phyloP scores from a whole-genome alignment of 1,284 basidiomycete species.

The Apiotrichum veenhuisii region DNA sequence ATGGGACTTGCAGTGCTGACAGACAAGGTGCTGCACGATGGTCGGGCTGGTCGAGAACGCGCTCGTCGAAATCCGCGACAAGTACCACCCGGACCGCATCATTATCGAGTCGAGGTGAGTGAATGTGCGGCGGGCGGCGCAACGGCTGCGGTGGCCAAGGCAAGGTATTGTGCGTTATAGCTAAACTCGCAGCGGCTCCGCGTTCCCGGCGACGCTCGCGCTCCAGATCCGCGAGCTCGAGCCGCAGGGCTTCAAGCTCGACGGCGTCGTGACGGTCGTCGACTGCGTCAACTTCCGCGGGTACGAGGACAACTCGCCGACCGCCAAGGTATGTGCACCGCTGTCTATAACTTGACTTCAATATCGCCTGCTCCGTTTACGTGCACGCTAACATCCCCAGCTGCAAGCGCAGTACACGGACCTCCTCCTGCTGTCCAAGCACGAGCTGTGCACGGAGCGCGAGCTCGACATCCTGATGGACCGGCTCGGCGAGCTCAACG shows the following conservation, averaged over 20 bases:
- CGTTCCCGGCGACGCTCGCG: slow-evolving; percentile 71
- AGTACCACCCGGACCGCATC: slow-evolving; percentile 75
- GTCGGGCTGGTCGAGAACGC: slow-evolving; percentile 89
- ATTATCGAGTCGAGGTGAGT: slow-evolving; percentile 86
- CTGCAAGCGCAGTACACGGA: slow-evolving; percentile 94
- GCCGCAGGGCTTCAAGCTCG: slow-evolving; percentile 68
- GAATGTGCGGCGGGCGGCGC: no score
- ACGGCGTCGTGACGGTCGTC: slow-evolving; percentile 82
- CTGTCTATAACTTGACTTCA: neutral
- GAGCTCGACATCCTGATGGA: slow-evolving; percentile 75
- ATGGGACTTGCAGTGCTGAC: no score
- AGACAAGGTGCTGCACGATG: slow-evolving; percentile 86
- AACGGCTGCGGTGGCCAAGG: no score
- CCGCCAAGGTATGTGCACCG: slow-evolving; percentile 56
- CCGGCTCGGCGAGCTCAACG: slow-evolving; percentile 81
- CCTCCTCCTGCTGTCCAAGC: slow-evolving; percentile 83
- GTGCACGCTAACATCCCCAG: neutral
- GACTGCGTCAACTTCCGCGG: slow-evolving; percentile 82
- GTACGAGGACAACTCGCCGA: slow-evolving; percentile 82
- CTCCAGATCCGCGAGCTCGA: slow-evolving; percentile 87
- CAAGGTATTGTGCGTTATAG: no score
- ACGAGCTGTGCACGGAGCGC: slow-evolving; percentile 70
- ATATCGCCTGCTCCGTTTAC: neutral
- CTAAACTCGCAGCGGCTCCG: slow-evolving; percentile 70
- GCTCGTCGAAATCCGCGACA: slow-evolving; percentile 80